These are phyloP conservation scores for Lentinula boryana DNA, from an alignment of 768 basidiomycete genomes.

Conservation along the genomic window DNA sequence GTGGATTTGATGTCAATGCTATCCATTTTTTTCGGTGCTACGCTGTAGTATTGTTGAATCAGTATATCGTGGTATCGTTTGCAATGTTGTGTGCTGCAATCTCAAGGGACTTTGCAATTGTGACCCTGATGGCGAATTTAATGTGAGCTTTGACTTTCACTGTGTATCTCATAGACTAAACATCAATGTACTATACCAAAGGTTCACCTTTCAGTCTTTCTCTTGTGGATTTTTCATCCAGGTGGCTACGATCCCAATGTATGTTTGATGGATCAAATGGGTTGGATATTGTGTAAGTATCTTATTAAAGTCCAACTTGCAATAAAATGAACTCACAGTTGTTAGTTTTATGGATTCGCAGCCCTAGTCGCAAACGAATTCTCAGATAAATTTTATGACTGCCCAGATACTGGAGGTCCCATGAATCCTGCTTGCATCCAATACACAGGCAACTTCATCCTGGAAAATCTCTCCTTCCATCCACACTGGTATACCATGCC, in stretches of 20 bases:
- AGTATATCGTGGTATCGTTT: constrained; percentile 44
- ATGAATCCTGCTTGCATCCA: constrained; percentile 3
- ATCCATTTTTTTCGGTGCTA: constrained; percentile 68
- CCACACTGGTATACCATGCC: constrained; percentile 5
- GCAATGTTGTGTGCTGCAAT: constrained; percentile 19
- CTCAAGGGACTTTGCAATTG: constrained; percentile 54
- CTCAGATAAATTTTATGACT: constrained; percentile 5
- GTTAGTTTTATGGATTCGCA: constrained; percentile 9
- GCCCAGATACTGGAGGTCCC: constrained; percentile 3
- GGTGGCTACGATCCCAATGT: constrained; percentile 52
- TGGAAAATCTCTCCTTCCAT: constrained; percentile 3
- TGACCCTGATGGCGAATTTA: constrained; percentile 60
- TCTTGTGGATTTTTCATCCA: constrained; percentile 64
- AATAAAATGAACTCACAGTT: background rate
- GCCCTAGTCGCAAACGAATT: constrained; percentile 8
- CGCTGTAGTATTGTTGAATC: constrained; percentile 56
- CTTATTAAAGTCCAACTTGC: background rate
- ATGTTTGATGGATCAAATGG: constrained; percentile 68
- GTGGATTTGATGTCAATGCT: constrained; percentile 51
- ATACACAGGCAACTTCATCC: constrained; percentile 7
- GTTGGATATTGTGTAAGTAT: constrained; percentile 39
- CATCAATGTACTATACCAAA: background rate
- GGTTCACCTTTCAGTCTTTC: constrained; percentile 45
- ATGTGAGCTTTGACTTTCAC: constrained; percentile 22
- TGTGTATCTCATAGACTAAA: constrained; percentile 27